Percentiles rank a stretch among this genome's conserved stretches.
Evolutionary conservation across 169 alveolate genomes (phyloP).

Genomic region (Theileria equi): DNA sequence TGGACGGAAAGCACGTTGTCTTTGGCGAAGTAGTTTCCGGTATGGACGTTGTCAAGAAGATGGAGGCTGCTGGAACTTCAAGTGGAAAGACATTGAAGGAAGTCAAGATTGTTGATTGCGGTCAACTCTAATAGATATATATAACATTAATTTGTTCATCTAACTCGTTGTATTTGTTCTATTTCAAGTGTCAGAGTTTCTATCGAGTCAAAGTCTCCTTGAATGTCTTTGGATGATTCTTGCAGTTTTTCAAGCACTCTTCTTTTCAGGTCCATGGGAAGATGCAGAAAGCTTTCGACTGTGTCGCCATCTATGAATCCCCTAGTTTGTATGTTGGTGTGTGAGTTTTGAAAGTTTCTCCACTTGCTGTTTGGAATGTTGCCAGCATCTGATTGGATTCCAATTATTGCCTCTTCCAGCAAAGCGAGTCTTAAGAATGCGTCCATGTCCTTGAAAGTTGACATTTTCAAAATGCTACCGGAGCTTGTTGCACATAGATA

Average conservation of each 20-base stretch:
- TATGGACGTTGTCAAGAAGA: constrained; percentile 86
- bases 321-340: constrained; percentile 13
- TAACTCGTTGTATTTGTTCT: no score
- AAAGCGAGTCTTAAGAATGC: constrained; percentile 44
- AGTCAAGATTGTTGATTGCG: constrained; percentile 91
- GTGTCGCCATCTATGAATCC: constrained; percentile 63
- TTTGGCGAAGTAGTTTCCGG: constrained; percentile 93
- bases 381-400: constrained; percentile 28
- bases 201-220: constrained; percentile 25
- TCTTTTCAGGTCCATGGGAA: background rate
- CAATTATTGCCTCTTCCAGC: constrained; percentile 38
- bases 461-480: constrained; percentile 45
- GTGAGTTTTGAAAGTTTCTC: constrained; percentile 43
- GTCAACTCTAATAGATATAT: constrained; percentile 63
- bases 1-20: constrained; percentile 96
- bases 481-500: constrained; percentile 44
- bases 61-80: constrained; percentile 89
- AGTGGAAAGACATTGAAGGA: constrained; percentile 85
- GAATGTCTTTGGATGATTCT: background rate
- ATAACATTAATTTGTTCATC: background rate
- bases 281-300: constrained; percentile 37
- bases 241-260: constrained; percentile 14
- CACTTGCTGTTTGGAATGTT: constrained; percentile 27
- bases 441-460: constrained; percentile 32
- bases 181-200: constrained; percentile 34